A percentile compares a stretch with the other conserved stretches of the same genome.
These are phyloP conservation scores for Endoconidiophora polonica DNA, from an alignment of 2,329 filamentous ascomycete species.

Conservation along the genomic window DNA sequence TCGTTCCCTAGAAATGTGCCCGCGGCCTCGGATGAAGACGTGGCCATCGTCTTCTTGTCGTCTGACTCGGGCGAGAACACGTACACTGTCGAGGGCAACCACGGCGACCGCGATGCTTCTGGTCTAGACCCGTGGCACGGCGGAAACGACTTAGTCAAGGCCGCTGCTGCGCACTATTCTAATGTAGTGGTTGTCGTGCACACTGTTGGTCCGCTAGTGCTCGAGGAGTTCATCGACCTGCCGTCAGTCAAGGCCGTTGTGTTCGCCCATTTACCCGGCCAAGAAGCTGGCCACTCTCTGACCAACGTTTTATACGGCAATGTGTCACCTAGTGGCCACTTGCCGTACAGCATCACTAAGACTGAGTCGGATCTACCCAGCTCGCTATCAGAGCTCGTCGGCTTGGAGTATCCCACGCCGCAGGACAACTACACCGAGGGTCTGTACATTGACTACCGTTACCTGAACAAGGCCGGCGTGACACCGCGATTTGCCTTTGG, in stretches of 20 bases:
- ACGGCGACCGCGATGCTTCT: slow-evolving; percentile 60
- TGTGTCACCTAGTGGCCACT: slow-evolving; percentile 56
- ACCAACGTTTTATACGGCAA: slow-evolving; percentile 66
- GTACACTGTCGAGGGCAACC: slow-evolving; percentile 35
- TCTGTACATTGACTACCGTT: slow-evolving; percentile 69
- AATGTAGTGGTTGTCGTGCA: slow-evolving; percentile 71
- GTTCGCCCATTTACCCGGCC: slow-evolving; percentile 70
- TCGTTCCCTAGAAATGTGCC: slow-evolving; percentile 20
- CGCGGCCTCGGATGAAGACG: slow-evolving; percentile 38
- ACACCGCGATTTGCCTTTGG: slow-evolving; percentile 73
- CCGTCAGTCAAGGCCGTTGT: slow-evolving; percentile 64
- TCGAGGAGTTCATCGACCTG: slow-evolving; percentile 67
- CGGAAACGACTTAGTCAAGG: slow-evolving; percentile 57
- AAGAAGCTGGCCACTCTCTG: slow-evolving; percentile 73
- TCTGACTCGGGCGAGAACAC: slow-evolving; percentile 75
- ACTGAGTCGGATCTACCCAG: slow-evolving; percentile 54
- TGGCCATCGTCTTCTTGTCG: slow-evolving; percentile 78
- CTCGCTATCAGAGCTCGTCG: slow-evolving; percentile 21
- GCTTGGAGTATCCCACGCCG: slow-evolving; percentile 41
- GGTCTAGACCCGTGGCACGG: slow-evolving; percentile 50
- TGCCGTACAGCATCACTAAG: slow-evolving; percentile 78
- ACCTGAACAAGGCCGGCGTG: slow-evolving; percentile 64
- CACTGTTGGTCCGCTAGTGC: slow-evolving; percentile 63
- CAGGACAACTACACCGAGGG: slow-evolving; percentile 76
- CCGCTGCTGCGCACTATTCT: slow-evolving; percentile 40